These are phyloP conservation scores for Chlorella sp. DNA, from an alignment of 139 green algal genomes.

Conservation along the genomic window DNA sequence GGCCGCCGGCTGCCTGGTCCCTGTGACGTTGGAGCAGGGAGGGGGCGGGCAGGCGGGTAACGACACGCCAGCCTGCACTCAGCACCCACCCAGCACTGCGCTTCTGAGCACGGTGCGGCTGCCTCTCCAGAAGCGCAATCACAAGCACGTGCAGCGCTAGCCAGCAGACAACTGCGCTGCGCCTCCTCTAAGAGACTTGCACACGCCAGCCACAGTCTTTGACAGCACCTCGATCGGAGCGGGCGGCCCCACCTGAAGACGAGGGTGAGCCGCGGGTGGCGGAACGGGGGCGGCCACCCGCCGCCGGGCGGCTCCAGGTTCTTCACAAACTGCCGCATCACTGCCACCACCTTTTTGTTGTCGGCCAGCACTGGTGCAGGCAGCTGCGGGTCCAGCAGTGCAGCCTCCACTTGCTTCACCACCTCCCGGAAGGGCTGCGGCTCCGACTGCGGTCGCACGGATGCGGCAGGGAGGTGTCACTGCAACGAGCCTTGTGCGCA, in stretches of 20 bases:
- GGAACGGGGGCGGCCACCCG: no score
- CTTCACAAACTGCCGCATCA: background rate
- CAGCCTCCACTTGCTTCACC: slow-evolving; percentile 15
- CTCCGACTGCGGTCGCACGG: background rate
- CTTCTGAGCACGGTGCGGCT: no score
- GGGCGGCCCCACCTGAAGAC: background rate
- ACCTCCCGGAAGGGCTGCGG: slow-evolving; percentile 2
- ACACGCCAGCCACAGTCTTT: no score
- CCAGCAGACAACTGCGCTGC: no score
- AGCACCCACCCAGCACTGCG: no score
- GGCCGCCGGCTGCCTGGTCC: background rate
- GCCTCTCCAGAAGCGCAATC: no score
- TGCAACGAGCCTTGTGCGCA: no score
- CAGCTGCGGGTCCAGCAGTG: background rate
- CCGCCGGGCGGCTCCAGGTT: background rate
- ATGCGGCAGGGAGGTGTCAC: background rate
- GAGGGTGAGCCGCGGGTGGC: background rate
- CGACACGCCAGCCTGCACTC: background rate
- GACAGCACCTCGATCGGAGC: no score
- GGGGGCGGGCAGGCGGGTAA: background rate
- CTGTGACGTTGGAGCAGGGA: background rate
- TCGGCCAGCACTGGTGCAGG: background rate
- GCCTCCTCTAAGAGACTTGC: no score
- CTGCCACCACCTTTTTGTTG: slow-evolving; percentile 4
- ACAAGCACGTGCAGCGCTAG: no score